phyloP scores from a whole-genome alignment of 495 filamentous ascomycete genomes.

The Penicillium dipodomyicola region DNA sequence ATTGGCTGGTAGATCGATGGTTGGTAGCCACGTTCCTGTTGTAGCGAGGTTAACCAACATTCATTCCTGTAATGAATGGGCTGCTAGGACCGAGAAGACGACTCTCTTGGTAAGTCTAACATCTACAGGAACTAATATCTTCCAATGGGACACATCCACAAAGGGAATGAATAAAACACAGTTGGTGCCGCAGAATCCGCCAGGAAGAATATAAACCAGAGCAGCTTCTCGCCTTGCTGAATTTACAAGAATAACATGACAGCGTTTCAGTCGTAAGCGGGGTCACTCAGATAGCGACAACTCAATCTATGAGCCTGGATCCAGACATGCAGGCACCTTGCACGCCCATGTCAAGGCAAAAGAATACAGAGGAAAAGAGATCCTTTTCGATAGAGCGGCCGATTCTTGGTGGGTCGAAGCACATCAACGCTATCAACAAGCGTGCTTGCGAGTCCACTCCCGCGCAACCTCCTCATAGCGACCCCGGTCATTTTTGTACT shows the following conservation, averaged over 20 bases:
- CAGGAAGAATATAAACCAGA: background rate
- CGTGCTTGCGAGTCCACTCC: slow-evolving; percentile 80
- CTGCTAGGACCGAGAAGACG: background rate
- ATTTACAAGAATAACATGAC: background rate
- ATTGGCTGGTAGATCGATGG: too few species aligned
- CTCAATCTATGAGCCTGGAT: background rate
- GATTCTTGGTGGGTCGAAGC: background rate
- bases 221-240: background rate
- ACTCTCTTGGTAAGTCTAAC: background rate
- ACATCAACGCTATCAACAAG: slow-evolving; percentile 28
- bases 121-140: background rate
- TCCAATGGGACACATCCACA: background rate
- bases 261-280: slow-evolving; percentile 4
- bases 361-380: background rate
- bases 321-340: background rate
- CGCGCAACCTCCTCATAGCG: slow-evolving; percentile 82
- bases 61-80: too few species aligned
- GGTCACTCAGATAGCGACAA: background rate
- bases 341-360: background rate
- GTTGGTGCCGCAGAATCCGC: background rate
- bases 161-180: background rate
- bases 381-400: background rate
- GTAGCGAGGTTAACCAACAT: too few species aligned
- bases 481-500: slow-evolving; percentile 68
- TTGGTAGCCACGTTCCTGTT: too few species aligned